Percentiles rank a stretch among this genome's conserved stretches.
Evolutionary conservation across 73 alveolate genomes (phyloP).

Genomic region (Urostyla sp.): DNA sequence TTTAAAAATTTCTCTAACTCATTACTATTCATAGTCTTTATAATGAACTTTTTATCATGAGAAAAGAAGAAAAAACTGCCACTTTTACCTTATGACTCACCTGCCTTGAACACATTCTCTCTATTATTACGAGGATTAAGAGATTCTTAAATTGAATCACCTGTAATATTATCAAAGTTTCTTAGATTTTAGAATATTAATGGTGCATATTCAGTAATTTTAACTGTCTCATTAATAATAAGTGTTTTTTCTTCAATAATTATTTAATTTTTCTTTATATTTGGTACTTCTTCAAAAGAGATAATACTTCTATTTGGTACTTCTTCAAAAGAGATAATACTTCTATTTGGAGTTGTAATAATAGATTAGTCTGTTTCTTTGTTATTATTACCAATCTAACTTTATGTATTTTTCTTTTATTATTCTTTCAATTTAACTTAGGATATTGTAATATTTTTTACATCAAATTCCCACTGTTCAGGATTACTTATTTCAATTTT

Average conservation of each 20-base stretch:
- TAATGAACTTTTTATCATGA: constrained; percentile 88
- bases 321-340: no score
- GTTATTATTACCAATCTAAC: no score
- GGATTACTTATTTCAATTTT: not conserved
- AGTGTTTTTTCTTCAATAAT: constrained; percentile 11
- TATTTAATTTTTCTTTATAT: no score
- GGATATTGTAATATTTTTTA: no score
- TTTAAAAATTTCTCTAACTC: constrained; percentile 79
- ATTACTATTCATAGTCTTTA: constrained; percentile 88
- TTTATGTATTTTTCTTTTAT: no score
- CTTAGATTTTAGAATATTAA: constrained; percentile 44
- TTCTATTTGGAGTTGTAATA: no score
- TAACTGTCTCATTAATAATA: constrained; percentile 42
- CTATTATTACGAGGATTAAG: constrained; percentile 54
- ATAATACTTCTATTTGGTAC: no score
- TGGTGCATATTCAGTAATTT: constrained; percentile 60
- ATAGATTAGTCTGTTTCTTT: no score
- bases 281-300: no score
- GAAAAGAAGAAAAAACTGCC: constrained; percentile 97
- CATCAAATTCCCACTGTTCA: not conserved
- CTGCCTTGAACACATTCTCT: constrained; percentile 68
- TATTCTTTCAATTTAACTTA: no score
- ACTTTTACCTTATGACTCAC: constrained; percentile 87
- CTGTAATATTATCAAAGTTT: constrained; percentile 20
- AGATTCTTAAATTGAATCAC: constrained; percentile 24